phyloP scores from a whole-genome alignment of 1,139 yeast genomes.

The Casaregolazyma lundiana region DNA sequence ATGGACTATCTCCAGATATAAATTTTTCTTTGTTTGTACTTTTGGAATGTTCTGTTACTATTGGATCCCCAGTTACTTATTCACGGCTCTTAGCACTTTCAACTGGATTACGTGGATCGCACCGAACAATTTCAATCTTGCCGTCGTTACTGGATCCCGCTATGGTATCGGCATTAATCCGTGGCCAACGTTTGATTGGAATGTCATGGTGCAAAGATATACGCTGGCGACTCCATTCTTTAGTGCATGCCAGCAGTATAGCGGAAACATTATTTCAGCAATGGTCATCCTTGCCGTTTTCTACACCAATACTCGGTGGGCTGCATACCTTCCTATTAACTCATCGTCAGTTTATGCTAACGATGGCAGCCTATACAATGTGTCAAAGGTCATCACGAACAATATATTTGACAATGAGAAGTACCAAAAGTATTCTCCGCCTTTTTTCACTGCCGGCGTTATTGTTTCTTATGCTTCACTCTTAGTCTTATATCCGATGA shows the following conservation, averaged over 20 bases:
- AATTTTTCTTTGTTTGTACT: constrained; percentile 41
- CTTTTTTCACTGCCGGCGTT: constrained; percentile 41
- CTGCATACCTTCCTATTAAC: constrained; percentile 53
- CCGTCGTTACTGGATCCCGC: constrained; percentile 49
- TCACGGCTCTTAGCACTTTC: constrained; percentile 48
- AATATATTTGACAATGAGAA: constrained; percentile 33
- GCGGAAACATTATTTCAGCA: constrained; percentile 43
- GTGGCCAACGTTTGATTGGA: constrained; percentile 51
- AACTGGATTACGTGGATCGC: constrained; percentile 64
- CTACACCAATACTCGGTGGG: constrained; percentile 49
- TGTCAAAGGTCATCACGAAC: constrained; percentile 38
- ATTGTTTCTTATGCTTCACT: constrained; percentile 35
- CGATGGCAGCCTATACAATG: constrained; percentile 42
- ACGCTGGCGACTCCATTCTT: constrained; percentile 45
- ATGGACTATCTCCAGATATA: constrained; percentile 49
- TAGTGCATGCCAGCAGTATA: constrained; percentile 39
- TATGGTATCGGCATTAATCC: constrained; percentile 60
- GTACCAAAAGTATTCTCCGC: constrained; percentile 43
- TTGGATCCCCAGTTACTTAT: constrained; percentile 55
- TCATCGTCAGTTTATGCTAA: constrained; percentile 46
- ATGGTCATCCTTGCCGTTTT: constrained; percentile 43
- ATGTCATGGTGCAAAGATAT: constrained; percentile 32
- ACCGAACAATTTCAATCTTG: constrained; percentile 51
- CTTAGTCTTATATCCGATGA: constrained; percentile 35
- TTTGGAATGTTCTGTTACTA: constrained; percentile 43